These are phyloP conservation scores for Tripterygium wilfordii DNA, from an alignment of 177 flowering plant species.

Conservation along the genomic window DNA sequence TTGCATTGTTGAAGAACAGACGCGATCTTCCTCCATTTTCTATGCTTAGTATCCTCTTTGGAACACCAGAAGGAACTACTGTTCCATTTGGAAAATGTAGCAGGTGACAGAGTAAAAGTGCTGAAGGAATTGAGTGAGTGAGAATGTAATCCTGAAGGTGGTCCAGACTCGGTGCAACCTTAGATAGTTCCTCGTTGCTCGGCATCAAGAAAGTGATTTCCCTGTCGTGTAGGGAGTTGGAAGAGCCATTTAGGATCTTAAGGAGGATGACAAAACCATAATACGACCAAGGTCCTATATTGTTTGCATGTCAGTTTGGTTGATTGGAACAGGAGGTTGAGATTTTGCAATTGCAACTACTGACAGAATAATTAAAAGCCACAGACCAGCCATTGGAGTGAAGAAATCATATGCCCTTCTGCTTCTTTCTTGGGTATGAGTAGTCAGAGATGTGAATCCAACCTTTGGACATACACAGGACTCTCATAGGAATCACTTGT, in stretches of 20 bases:
- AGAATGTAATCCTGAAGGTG: constrained; percentile 20
- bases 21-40: constrained; percentile 6
- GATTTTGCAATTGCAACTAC: constrained; percentile 4
- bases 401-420: not conserved
- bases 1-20: constrained; percentile 16
- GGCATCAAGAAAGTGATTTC: constrained; percentile 30
- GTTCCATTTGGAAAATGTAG: constrained; percentile 19
- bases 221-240: not conserved
- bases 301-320: constrained; percentile 19
- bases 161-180: not conserved
- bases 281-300: constrained; percentile 22
- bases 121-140: constrained; percentile 18
- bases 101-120: constrained; percentile 8
- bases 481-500: too few species aligned
- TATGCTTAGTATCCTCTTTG: constrained; percentile 14
- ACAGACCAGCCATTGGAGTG: constrained; percentile 16
- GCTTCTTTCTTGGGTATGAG: too few species aligned
- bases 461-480: too few species aligned
- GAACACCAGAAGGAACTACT: constrained; percentile 16
- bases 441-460: too few species aligned
- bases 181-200: constrained; percentile 11
- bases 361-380: constrained; percentile 6
- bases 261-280: constrained; percentile 27
- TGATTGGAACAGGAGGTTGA: constrained; percentile 2
- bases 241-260: constrained; percentile 6